phyloP scores from a whole-genome alignment of 2,329 filamentous ascomycete species.

The Herpotrichia juniperi region DNA sequence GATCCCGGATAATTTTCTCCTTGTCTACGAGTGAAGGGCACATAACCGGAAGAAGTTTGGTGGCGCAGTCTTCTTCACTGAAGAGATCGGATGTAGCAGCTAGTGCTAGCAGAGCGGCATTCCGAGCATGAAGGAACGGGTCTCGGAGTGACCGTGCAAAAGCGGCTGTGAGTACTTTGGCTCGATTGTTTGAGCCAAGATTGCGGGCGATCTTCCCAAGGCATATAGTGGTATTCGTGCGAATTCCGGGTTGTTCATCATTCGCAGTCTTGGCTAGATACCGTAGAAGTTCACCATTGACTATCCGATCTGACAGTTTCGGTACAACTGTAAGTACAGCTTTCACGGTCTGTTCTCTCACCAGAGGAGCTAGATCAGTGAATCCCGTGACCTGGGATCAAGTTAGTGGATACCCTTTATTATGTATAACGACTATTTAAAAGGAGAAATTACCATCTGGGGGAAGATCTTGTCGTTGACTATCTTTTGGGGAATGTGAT shows the following conservation, averaged over 20 bases:
- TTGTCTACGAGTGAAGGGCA: conserved; percentile 90
- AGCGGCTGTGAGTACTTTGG: conserved; percentile 91
- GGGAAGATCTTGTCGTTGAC: conserved; percentile 98
- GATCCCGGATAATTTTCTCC: conserved; percentile 90
- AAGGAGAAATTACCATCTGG: conserved; percentile 69
- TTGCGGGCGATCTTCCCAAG: conserved; percentile 94
- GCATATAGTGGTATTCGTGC: conserved; percentile 98
- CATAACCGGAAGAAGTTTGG: conserved; percentile 80
- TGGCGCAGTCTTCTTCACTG: conserved; percentile 85
- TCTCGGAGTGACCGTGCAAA: conserved; percentile 89
- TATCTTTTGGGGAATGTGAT: conserved; percentile 82
- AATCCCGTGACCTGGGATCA: conserved; percentile 80
- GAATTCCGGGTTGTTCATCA: conserved; percentile 94
- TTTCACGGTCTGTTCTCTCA: conserved; percentile 95
- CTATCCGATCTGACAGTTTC: conserved; percentile 88
- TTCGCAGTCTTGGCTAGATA: conserved; percentile 95
- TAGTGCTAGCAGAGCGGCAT: conserved; percentile 85
- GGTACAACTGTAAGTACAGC: conserved; percentile 84
- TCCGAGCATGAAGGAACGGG: conserved; percentile 92
- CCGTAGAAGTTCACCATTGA: conserved; percentile 91
- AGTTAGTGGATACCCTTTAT: conserved; percentile 29
- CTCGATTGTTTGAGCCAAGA: conserved; percentile 73
- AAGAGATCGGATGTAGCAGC: conserved; percentile 86
- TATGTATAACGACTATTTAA: background rate
- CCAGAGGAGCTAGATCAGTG: conserved; percentile 86